phyloP scores from a whole-genome alignment of 1,284 basidiomycete genomes.

The Earliella scabrosa region DNA sequence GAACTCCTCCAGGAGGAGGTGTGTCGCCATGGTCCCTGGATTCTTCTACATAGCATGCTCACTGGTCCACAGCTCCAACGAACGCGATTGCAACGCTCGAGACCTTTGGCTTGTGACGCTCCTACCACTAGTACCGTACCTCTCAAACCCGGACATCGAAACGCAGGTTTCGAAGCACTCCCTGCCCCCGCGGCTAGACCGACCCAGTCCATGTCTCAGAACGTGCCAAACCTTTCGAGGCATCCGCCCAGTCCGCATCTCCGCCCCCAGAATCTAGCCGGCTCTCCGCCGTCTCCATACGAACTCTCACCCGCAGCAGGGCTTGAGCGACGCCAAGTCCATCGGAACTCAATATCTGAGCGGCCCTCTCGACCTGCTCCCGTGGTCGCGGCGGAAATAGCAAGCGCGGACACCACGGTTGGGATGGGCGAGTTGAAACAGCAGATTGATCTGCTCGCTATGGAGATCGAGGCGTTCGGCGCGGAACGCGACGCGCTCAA shows the following conservation, averaged over 20 bases:
- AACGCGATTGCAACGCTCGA: no score
- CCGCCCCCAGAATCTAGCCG: background rate
- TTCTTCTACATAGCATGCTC: no score
- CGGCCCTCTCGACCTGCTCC: background rate
- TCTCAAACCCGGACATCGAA: no score
- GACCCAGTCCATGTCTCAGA: no score
- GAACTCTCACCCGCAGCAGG: conserved; percentile 1
- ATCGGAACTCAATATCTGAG: background rate
- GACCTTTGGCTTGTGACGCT: no score
- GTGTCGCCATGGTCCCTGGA: background rate
- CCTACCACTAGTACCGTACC: no score
- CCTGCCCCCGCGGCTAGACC: no score
- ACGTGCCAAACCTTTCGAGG: no score
- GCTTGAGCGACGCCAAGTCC: background rate
- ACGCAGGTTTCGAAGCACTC: no score
- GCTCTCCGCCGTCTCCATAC: conserved; percentile 12
- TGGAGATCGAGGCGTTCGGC: conserved; percentile 40
- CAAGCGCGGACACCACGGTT: background rate
- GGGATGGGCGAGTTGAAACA: conserved; percentile 33
- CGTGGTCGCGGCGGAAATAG: background rate
- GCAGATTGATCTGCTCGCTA: conserved; percentile 39
- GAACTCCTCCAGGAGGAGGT: conserved; percentile 10
- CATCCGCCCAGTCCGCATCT: conserved; percentile 14
- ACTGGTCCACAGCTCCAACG: background rate
- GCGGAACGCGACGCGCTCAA: conserved; percentile 40